Percentiles rank a stretch among this genome's conserved stretches.
phyloP scores from a whole-genome alignment of 1,284 basidiomycete genomes.

The Heterobasidion irregulare region DNA sequence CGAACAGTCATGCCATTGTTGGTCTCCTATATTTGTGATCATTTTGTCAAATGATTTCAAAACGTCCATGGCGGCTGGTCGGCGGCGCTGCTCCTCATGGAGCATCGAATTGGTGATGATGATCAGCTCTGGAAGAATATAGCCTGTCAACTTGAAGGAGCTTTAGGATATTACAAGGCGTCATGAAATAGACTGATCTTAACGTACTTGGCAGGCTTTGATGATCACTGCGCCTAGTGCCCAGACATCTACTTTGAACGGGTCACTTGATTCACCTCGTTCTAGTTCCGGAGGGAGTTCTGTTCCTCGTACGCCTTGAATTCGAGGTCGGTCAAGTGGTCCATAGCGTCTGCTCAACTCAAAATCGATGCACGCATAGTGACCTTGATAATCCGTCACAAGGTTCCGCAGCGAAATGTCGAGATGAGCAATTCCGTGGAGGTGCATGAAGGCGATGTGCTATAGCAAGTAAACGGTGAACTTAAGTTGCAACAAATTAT shows the following conservation, averaged over 20 bases:
- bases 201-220: slow-evolving; percentile 51
- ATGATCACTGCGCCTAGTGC: slow-evolving; percentile 56
- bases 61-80: background rate
- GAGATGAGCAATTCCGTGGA: slow-evolving; percentile 53
- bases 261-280: slow-evolving; percentile 37
- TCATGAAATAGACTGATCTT: background rate
- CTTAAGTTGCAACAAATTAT: background rate
- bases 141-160: background rate
- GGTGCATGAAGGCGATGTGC: slow-evolving; percentile 66
- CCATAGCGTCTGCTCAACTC: slow-evolving; percentile 54
- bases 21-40: background rate
- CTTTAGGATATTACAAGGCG: background rate
- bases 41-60: background rate
- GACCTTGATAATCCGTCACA: slow-evolving; percentile 51
- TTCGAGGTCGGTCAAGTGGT: slow-evolving; percentile 24
- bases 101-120: background rate
- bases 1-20: background rate
- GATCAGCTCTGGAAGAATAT: background rate
- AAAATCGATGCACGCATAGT: slow-evolving; percentile 66
- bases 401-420: slow-evolving; percentile 66
- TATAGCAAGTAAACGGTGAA: slow-evolving; percentile 17
- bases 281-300: slow-evolving; percentile 68
- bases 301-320: slow-evolving; percentile 41
- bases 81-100: background rate
- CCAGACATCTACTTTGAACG: slow-evolving; percentile 68